Evolutionary conservation across 805 yeast species (phyloP), one percentile per base, ranked within the genome.

Genomic region (Lipomyces starkeyi): DNA sequence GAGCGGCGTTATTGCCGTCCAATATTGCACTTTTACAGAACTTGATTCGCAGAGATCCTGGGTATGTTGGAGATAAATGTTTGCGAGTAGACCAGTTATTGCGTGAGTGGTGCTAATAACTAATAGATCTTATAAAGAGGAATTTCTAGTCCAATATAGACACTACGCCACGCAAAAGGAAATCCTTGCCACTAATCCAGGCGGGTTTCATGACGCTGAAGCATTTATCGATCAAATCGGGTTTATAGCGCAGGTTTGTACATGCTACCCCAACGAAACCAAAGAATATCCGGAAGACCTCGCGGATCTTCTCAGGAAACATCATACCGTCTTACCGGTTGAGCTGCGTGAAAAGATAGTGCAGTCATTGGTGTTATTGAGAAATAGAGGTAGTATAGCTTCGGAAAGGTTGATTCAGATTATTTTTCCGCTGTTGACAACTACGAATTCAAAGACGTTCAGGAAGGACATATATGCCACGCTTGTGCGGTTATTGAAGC

Each of bases 91-190:
- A 4, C 53, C 14, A 29, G 32, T 29, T 29, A 29, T 27, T 29
- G 32, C 32, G 22, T 57, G 22, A 22, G 17, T n/a, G 43, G 25
- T 32, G 13, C 32, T 55, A 20, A 54, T 47, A 14, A 17, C 40
- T 29, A 11, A 17, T 54, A 74, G 76, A 74, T 93, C 98, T 0
- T 95, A 95, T 78, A 87, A 87, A 68, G 99, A 95, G 79, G 99
- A 95, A 79, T 95, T 95, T 78, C 78, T 90, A 53, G 95, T 93
- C 74, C 99, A 95, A 77, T 92, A 89, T 77, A 86, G 95, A 62
- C 98, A 95, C 78, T 95, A 95, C 79, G 93, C 90, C 77, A 91
- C 98, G 2, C 81, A 93, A 67, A 83, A 97, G 78, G 98, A 94
- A 75, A 90, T 95, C 67, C 91, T 91, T 76, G 81, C 92, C 78